A percentile compares a stretch with the other conserved stretches of the same genome.
phyloP scores from a whole-genome alignment of 2,329 filamentous ascomycete species.

The Stachybotrys echinatus region DNA sequence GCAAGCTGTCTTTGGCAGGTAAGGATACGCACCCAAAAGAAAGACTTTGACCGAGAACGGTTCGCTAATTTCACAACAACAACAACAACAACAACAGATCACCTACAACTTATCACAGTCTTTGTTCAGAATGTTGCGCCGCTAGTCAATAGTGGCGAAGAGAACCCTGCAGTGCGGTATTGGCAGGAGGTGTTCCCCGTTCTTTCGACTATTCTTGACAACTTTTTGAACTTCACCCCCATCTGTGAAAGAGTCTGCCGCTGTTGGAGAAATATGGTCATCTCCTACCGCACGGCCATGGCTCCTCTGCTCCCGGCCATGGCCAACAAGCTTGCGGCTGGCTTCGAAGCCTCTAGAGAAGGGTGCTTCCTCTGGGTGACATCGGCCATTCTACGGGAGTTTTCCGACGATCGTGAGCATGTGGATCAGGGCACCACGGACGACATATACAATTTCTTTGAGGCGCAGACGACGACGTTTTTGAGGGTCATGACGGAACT shows the following conservation, averaged over 20 bases:
- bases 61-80: no score
- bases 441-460: slow-evolving; percentile 90
- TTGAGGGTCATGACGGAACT: slow-evolving; percentile 84
- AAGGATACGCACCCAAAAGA: slow-evolving; percentile 20
- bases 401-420: slow-evolving; percentile 82
- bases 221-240: slow-evolving; percentile 78
- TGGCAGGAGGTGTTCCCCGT: slow-evolving; percentile 92
- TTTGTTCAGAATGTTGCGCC: slow-evolving; percentile 79
- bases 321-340: slow-evolving; percentile 80
- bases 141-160: slow-evolving; percentile 62
- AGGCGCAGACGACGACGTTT: slow-evolving; percentile 86
- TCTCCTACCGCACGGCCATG: slow-evolving; percentile 89
- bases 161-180: slow-evolving; percentile 91
- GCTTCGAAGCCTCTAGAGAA: slow-evolving; percentile 81
- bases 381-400: slow-evolving; percentile 89
- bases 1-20: slow-evolving; percentile 83
- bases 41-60: neutral
- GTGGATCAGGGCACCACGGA: slow-evolving; percentile 78
- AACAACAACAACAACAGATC: slow-evolving; percentile 63
- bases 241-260: slow-evolving; percentile 92
- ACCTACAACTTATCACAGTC: slow-evolving; percentile 84
- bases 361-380: slow-evolving; percentile 99
- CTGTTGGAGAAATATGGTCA: slow-evolving; percentile 95
- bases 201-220: slow-evolving; percentile 78
- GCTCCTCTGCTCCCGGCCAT: slow-evolving; percentile 77